phyloP scores from a whole-genome alignment of 768 basidiomycete species.

The Erythrobasidium yunnanense region DNA sequence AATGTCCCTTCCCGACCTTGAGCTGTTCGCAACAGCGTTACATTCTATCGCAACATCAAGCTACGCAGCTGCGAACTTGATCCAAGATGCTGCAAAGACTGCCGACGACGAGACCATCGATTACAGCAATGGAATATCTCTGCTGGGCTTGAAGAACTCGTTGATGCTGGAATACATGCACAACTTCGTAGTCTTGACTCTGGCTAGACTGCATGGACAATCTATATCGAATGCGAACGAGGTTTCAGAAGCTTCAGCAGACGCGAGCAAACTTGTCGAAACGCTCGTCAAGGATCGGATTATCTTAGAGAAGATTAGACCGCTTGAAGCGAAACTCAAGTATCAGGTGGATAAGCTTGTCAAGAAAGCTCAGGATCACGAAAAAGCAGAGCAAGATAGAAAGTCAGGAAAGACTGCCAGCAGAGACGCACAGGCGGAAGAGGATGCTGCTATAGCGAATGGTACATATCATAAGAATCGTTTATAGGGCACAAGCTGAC shows the following conservation, averaged over 20 bases:
- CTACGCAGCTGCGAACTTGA: background rate
- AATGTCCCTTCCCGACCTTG: constrained; percentile 14
- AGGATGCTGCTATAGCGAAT: constrained; percentile 36
- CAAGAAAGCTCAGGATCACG: constrained; percentile 53
- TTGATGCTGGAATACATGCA: constrained; percentile 74
- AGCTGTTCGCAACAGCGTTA: constrained; percentile 5
- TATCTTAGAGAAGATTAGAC: constrained; percentile 75
- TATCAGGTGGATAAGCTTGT: constrained; percentile 96
- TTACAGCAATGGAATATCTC: constrained; percentile 63
- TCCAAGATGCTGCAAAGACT: background rate
- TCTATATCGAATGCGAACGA: constrained; percentile 29
- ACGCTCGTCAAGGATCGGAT: constrained; percentile 67
- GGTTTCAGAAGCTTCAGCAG: background rate
- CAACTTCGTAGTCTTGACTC: constrained; percentile 55
- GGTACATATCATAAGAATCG: constrained; percentile 32
- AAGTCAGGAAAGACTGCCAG: constrained; percentile 36
- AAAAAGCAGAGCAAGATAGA: constrained; percentile 39
- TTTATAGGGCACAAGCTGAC: background rate
- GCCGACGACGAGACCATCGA: background rate
- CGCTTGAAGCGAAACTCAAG: constrained; percentile 71
- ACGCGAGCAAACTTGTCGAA: constrained; percentile 49
- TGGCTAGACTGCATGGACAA: constrained; percentile 31
- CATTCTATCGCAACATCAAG: background rate
- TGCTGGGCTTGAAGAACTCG: constrained; percentile 78
- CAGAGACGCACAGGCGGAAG: constrained; percentile 35